Conservation (phyloP, 2,329 filamentous ascomycete species). For the Sclerotinia spermophila region DNA sequence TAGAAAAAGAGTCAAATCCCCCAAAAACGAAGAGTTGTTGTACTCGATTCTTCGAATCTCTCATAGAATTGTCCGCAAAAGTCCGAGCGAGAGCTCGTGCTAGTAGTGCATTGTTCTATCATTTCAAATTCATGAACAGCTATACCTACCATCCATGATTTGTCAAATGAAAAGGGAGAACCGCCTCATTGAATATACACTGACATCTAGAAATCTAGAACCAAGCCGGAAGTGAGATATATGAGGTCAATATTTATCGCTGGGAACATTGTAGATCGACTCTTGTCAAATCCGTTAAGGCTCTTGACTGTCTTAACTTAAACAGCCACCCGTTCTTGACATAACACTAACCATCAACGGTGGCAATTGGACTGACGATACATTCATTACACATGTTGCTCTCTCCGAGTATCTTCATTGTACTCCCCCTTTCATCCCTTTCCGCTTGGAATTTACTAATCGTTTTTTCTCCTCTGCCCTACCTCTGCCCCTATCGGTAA, state of each 20-base stretch:
- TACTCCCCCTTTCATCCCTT: not conserved
- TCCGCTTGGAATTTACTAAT: not conserved
- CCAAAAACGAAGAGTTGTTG: not conserved
- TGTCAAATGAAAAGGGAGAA: not conserved
- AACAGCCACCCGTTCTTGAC: not conserved
- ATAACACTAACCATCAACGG: not conserved
- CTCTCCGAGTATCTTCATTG: no score
- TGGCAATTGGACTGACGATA: not conserved
- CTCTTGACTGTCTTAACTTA: not conserved
- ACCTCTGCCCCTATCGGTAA: not conserved
- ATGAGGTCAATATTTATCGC: not conserved
- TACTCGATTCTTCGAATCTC: not conserved
- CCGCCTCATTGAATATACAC: not conserved
- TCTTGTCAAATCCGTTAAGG: not conserved
- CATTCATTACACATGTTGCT: not conserved
- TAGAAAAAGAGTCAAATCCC: no score
- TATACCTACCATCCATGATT: conserved; percentile 4
- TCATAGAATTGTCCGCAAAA: not conserved
- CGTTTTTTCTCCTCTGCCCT: not conserved
- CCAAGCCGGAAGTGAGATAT: not conserved
- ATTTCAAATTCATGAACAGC: not conserved
- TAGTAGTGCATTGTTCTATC: not conserved
- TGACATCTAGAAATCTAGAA: not conserved
- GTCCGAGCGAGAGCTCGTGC: not conserved
- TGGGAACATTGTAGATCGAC: no score